These are phyloP conservation scores for Mycena alexandri DNA, from an alignment of 768 basidiomycete species.

Conservation along the genomic window DNA sequence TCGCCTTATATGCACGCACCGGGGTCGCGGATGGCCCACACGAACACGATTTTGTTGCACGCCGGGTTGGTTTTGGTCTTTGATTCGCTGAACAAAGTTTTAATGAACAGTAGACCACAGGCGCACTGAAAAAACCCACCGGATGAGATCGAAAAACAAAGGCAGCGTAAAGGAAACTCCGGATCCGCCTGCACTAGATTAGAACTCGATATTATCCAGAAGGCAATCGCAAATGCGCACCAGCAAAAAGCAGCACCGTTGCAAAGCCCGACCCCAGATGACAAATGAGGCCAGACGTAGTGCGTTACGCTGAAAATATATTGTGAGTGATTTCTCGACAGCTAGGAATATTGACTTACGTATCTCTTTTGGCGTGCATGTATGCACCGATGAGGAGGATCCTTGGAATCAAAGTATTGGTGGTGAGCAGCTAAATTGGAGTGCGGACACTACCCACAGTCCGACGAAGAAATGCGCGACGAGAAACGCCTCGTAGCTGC, in stretches of 20 bases:
- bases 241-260: conserved; percentile 64
- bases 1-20: conserved; percentile 39
- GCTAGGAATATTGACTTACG: conserved; percentile 18
- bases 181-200: conserved; percentile 53
- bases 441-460: conserved; percentile 45
- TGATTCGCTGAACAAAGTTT: conserved; percentile 12
- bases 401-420: conserved; percentile 35
- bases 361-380: conserved; percentile 53
- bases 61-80: conserved; percentile 20
- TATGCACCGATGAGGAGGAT: conserved; percentile 56
- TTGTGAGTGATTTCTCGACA: neutral
- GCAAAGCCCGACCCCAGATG: conserved; percentile 63
- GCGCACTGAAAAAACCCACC: conserved; percentile 45
- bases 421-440: neutral
- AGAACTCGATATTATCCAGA: neutral
- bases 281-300: conserved; percentile 64
- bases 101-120: neutral
- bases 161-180: conserved; percentile 64
- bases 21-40: conserved; percentile 58
- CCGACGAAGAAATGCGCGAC: conserved; percentile 52
- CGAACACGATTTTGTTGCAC: conserved; percentile 48
- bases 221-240: conserved; percentile 23
- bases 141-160: conserved; percentile 56
- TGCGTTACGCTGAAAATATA: conserved; percentile 44
- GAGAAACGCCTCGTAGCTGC: conserved; percentile 58